Base-by-base conservation (phyloP, 495 filamentous ascomycete genomes). In the Daldinia bambusicola region DNA sequence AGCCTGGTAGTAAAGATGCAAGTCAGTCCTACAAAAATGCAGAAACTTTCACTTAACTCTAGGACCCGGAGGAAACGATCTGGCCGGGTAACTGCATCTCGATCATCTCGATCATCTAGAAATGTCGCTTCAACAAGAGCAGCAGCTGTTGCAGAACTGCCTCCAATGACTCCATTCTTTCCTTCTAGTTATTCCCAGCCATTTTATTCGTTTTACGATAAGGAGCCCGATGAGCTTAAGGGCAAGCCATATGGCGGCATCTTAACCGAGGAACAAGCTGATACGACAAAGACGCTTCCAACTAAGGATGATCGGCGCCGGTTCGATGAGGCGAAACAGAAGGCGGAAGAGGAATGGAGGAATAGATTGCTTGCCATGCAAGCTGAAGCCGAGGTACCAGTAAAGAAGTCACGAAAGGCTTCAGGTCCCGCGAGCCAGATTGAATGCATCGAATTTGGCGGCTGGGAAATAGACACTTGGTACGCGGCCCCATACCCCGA, bases 401-500 rank as follows among this genome's bases (percentile, higher is more conserved):
- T 78, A 30, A 86, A 84, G 71, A 85, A 83, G 71, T 78, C 83
- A 0, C 83, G 80, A 58, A 97, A 97, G 76, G 86, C 90, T 0
- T 90, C 93, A 9, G 93, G 92, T 0, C 92, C 93, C 4, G 91
- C 94, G 2, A 97, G 94, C 74, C 94, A 97, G 79, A 98, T 99
- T 79, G 95, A 98, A 76, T 97, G 94, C 80, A 97, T 99, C 82
- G 94, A 97, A 66, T 98, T 99, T 80, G 95, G 96, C 31, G 92
- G 92, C 43, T 95, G 91, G 80, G 95, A 98, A 76, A 98, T 99
- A 73, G 96, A 99, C 79, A 98, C 94, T 22, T 98, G 95, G 95
- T 98, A 99, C 80, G 94, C 96, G n/a, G 95, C 95, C 30, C 95
- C 95, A 18, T 99, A 99, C 75, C 95, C 95, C 0, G 95, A 98